Percentiles rank a stretch among this genome's conserved stretches.
Conservation (phyloP, 2,329 filamentous ascomycete genomes). For the Fusarium sp. region DNA sequence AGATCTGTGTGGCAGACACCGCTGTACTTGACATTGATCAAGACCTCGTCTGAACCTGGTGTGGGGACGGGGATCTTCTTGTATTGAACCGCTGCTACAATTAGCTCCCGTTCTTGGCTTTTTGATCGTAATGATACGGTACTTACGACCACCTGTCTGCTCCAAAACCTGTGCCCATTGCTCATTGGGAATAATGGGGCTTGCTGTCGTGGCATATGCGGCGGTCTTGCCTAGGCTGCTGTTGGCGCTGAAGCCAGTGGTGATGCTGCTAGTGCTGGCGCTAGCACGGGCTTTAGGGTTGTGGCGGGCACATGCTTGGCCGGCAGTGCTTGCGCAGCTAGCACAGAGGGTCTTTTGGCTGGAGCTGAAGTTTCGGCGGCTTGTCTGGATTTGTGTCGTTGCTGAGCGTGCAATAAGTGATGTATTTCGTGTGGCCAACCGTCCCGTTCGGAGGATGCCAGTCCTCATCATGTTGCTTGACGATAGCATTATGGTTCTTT, state of each 20-base stretch:
- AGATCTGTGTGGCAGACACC: slow-evolving; percentile 89
- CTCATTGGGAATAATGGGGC: slow-evolving; percentile 74
- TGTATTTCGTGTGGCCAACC: slow-evolving; percentile 29
- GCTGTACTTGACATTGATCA: slow-evolving; percentile 90
- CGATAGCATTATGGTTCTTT: slow-evolving; percentile 25
- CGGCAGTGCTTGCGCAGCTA: slow-evolving; percentile 24
- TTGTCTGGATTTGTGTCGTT: slow-evolving; percentile 17
- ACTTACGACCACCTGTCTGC: slow-evolving; percentile 75
- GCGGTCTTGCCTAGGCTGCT: slow-evolving; percentile 34
- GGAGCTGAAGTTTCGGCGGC: slow-evolving; percentile 35
- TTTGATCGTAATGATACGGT: neutral
- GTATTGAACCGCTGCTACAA: slow-evolving; percentile 69
- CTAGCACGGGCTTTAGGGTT: slow-evolving; percentile 25
- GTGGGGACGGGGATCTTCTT: slow-evolving; percentile 84
- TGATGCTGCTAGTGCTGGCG: slow-evolving; percentile 22
- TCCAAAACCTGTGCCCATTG: slow-evolving; percentile 93
- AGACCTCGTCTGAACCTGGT: slow-evolving; percentile 87
- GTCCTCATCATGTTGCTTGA: slow-evolving; percentile 40
- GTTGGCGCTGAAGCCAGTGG: slow-evolving; percentile 14
- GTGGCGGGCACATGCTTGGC: slow-evolving; percentile 37
- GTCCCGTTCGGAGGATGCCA: slow-evolving; percentile 27
- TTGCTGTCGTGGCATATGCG: slow-evolving; percentile 42
- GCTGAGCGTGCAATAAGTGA: slow-evolving; percentile 28
- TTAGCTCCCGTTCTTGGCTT: neutral
- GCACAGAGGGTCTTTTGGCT: slow-evolving; percentile 32